Percentiles rank a stretch among this genome's conserved stretches.
Evolutionary conservation across 768 basidiomycete species (phyloP).

Genomic region (Agrocybe praecox): DNA sequence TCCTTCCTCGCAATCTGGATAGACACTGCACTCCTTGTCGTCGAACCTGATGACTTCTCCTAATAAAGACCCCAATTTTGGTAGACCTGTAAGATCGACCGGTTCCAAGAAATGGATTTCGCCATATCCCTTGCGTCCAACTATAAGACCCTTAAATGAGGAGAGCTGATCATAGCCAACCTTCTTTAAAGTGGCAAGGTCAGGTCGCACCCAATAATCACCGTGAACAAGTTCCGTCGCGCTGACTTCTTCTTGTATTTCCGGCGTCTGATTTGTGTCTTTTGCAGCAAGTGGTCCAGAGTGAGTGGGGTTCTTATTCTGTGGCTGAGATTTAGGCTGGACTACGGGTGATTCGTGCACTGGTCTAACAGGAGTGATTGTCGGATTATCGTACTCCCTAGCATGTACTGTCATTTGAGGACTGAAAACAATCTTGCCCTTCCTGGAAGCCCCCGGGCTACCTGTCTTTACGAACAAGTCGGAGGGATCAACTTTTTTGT

Average conservation of each 20-base stretch:
- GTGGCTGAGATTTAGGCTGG: constrained; percentile 35
- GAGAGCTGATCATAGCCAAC: constrained; percentile 74
- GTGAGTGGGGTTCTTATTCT: constrained; percentile 39
- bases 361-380: constrained; percentile 33
- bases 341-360: constrained; percentile 37
- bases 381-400: constrained; percentile 66
- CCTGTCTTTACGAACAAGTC: constrained; percentile 65
- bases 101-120: constrained; percentile 80
- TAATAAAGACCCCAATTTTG: constrained; percentile 77
- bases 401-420: constrained; percentile 75
- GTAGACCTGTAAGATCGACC: constrained; percentile 85
- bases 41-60: constrained; percentile 90
- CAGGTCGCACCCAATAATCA: constrained; percentile 91
- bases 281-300: constrained; percentile 39
- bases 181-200: constrained; percentile 69
- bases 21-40: constrained; percentile 91
- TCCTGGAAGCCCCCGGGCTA: constrained; percentile 41
- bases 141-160: constrained; percentile 74
- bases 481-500: constrained; percentile 78
- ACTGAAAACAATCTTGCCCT: constrained; percentile 70
- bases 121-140: constrained; percentile 92
- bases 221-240: constrained; percentile 68
- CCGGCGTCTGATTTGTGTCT: constrained; percentile 21
- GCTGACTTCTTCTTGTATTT: constrained; percentile 23
- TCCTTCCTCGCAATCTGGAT: constrained; percentile 85